Conservation (phyloP, 78 protist species). For the Polysphondylium violaceum region DNA sequence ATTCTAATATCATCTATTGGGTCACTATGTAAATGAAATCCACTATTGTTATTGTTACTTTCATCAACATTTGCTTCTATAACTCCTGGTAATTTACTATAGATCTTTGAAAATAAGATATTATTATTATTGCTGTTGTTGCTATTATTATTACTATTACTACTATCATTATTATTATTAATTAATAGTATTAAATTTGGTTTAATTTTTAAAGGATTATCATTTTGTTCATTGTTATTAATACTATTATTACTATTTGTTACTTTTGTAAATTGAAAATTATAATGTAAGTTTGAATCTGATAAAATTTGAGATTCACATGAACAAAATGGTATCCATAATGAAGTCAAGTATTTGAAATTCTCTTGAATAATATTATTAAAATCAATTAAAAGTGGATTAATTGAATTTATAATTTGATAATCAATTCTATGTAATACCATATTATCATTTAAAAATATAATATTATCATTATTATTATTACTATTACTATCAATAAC, state of each 20-base stretch:
- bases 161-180: too few relatives aligned
- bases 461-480: neutral
- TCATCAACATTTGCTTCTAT: neutral
- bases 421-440: neutral
- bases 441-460: neutral
- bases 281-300: too few relatives aligned
- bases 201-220: too few relatives aligned
- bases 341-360: neutral
- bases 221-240: too few relatives aligned
- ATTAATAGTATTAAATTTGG: too few relatives aligned
- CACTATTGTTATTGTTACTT: too few relatives aligned
- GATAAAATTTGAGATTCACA: constrained; percentile 1
- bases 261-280: too few relatives aligned
- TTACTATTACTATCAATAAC: neutral
- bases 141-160: neutral
- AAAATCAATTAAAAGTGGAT: constrained; percentile 11
- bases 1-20: neutral
- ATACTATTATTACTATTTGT: too few relatives aligned
- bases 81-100: neutral
- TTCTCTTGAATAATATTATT: neutral
- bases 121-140: neutral
- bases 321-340: constrained; percentile 23
- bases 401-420: neutral
- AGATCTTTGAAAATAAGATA: constrained; percentile 18
- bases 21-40: neutral